Percentiles rank a stretch among this genome's conserved stretches.
phyloP scores from a whole-genome alignment of 2,329 filamentous ascomycete species.

The Monascus ruber region DNA sequence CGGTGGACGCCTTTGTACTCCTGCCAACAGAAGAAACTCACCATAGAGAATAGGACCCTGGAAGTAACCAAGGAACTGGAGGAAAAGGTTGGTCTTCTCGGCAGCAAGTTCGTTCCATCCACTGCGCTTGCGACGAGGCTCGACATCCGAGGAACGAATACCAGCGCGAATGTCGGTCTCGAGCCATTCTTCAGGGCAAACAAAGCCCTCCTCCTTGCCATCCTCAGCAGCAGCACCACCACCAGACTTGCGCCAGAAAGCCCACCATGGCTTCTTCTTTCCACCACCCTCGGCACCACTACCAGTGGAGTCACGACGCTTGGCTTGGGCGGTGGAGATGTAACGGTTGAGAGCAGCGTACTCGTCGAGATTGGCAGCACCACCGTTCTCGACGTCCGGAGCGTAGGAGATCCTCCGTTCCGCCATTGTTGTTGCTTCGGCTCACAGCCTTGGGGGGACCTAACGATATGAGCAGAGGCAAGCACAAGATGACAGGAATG shows the following conservation, averaged over 20 bases:
- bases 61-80: conserved; percentile 67
- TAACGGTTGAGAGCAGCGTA: conserved; percentile 56
- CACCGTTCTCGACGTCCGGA: conserved; percentile 32
- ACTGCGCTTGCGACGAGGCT: conserved; percentile 51
- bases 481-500: conserved; percentile 14
- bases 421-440: conserved; percentile 32
- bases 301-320: conserved; percentile 39
- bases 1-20: too few species aligned
- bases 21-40: conserved; percentile 31
- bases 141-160: conserved; percentile 49
- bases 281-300: conserved; percentile 29
- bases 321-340: conserved; percentile 55
- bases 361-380: conserved; percentile 40
- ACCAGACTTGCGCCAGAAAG: conserved; percentile 38
- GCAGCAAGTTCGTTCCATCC: conserved; percentile 62
- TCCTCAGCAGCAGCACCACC: conserved; percentile 4
- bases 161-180: conserved; percentile 56
- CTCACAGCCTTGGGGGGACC: conserved; percentile 26
- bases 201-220: conserved; percentile 20
- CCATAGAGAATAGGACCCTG: conserved; percentile 66
- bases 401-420: conserved; percentile 35
- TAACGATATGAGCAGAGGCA: conserved; percentile 26
- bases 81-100: conserved; percentile 64
- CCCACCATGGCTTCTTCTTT: conserved; percentile 47
- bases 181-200: conserved; percentile 56